Evolutionary conservation across 2,329 filamentous ascomycete species (phyloP), one percentile per base, ranked within the genome.

Genomic region (Dendrostoma leiphaemia): DNA sequence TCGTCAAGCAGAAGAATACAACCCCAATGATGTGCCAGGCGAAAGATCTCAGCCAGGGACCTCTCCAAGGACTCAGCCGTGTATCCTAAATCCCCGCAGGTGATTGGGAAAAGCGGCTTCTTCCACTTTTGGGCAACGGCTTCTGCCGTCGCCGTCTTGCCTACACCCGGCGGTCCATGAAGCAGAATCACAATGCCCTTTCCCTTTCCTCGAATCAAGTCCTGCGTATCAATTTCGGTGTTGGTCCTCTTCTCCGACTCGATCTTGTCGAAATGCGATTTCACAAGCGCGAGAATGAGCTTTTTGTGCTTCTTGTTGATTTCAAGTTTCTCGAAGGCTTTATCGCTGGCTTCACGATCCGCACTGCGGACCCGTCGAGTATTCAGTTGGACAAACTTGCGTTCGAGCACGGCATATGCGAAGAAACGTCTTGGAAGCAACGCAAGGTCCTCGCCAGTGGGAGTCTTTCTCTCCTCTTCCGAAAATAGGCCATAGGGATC

Each of bases 171-270:
- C n/a, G 62, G 61, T 0, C 71, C 70, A 23, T 65, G 65, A 0
- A 74, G 59, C 0, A 74, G 62, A 3, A 72, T 60, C 8, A 69
- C 56, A 0, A 71, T 53, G 0, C 70, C 72, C 45, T 67, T 65
- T 31, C 69, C 69, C 59, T 71, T 71, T 32, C 59, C 61, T 44
- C 56, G 10, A 35, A 60, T 51, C 19, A 63, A 15, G 17, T 53
- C 51, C 32, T 47, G 46, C n/a, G n/a, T n/a, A n/a, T 29, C 32
- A 0, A 28, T 46, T 13, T 38, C 49, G 4, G 6, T 7, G 12
- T 46, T n/a, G 3, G 8, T 26, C 6, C 2, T 46, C 13, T 38
- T 38, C 12, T 52, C 49, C 1, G 31, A 21, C 17, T 46, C 49
- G 7, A 46, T 12, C 32, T 38, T 46, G 8, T 46, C 31, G 7